Conservation (phyloP, 2,329 filamentous ascomycete genomes). For the Aspergillus uvarum region DNA sequence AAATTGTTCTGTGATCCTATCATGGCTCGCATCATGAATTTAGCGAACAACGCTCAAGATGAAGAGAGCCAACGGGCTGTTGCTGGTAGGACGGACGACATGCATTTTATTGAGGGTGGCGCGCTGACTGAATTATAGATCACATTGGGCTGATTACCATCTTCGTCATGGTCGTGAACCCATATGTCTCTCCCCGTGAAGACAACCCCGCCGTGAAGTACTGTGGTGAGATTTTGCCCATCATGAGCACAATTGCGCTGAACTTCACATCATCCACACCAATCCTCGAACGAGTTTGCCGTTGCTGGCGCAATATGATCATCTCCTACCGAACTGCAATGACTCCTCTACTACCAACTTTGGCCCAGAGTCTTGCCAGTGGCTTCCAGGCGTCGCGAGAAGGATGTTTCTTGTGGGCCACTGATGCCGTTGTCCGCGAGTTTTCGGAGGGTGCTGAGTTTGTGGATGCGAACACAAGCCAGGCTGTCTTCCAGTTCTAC, state of each 20-base stretch:
- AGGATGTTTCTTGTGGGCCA: conserved; percentile 98
- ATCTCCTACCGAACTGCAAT: conserved; percentile 92
- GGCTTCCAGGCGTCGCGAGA: conserved; percentile 85
- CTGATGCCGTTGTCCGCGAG: conserved; percentile 88
- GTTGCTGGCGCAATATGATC: conserved; percentile 96
- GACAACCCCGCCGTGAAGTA: conserved; percentile 93
- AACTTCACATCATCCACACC: conserved; percentile 83
- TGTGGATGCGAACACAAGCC: conserved; percentile 76
- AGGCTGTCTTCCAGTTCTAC: conserved; percentile 91
- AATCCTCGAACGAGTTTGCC: conserved; percentile 88
- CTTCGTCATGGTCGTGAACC: conserved; percentile 76
- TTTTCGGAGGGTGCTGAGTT: conserved; percentile 89
- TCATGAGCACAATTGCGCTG: conserved; percentile 81
- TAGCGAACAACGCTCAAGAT: conserved; percentile 80
- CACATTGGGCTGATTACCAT: conserved; percentile 89
- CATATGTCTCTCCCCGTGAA: conserved; percentile 68
- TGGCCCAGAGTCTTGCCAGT: conserved; percentile 83
- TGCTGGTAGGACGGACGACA: conserved; percentile 58
- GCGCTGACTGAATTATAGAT: conserved; percentile 52
- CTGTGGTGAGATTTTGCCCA: conserved; percentile 88
- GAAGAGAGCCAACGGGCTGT: conserved; percentile 82
- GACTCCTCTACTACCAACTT: conserved; percentile 74
- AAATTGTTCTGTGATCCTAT: conserved; percentile 94
- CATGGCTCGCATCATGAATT: conserved; percentile 77
- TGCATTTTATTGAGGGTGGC: neutral